Percentiles rank a stretch among this genome's conserved stretches.
These are phyloP conservation scores for Suillus discolor DNA, from an alignment of 768 basidiomycete species.

Conservation along the genomic window DNA sequence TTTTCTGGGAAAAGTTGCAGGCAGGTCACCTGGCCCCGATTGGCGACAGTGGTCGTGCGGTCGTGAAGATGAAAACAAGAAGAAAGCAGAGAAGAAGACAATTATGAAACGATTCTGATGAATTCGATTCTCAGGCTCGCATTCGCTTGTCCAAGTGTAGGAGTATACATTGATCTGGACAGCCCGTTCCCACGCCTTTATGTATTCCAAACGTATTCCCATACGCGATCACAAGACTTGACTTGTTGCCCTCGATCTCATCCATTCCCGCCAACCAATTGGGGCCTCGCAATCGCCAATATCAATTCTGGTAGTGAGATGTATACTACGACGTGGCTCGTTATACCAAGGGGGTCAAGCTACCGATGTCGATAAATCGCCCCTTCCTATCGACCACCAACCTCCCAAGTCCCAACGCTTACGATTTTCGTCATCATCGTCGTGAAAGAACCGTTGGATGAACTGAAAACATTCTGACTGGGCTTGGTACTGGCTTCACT, in stretches of 20 bases:
- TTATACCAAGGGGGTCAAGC: no score
- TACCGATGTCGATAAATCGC: no score
- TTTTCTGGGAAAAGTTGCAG: not conserved
- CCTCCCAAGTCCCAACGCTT: no score
- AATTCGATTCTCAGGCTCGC: conserved; percentile 19
- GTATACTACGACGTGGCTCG: no score
- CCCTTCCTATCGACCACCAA: no score
- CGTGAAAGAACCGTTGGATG: not conserved
- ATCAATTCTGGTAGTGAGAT: no score
- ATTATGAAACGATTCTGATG: conserved; percentile 16
- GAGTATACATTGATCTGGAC: conserved; percentile 23
- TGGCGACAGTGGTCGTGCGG: conserved; percentile 22
- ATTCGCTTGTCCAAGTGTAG: conserved; percentile 7
- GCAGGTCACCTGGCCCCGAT: conserved; percentile 1
- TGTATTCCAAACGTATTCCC: no score
- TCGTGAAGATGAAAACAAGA: conserved; percentile 27
- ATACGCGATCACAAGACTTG: no score
- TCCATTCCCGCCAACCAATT: no score
- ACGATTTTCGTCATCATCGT: not conserved
- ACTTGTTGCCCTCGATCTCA: no score
- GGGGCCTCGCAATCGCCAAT: no score
- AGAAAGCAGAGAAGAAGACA: conserved; percentile 15
- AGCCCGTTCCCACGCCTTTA: conserved; percentile 32
- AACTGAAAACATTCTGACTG: not conserved
- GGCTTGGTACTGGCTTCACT: not conserved